Conservation (phyloP, 1,284 basidiomycete genomes). For the Boletus calvinii region DNA sequence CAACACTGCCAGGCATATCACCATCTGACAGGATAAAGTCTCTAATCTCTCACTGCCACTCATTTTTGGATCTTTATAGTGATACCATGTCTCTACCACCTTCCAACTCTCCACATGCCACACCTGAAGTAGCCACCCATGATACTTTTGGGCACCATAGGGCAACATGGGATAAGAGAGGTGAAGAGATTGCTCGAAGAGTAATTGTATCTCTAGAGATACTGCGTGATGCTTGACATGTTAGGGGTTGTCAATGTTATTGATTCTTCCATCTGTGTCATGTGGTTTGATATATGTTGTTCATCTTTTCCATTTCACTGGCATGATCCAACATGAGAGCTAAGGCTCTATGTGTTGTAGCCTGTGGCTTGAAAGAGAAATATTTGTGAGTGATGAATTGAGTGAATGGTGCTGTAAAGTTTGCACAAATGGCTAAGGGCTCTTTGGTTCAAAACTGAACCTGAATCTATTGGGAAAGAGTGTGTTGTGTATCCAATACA, state of each 20-base stretch:
- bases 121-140: not conserved
- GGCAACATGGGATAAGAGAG: conserved; percentile 36
- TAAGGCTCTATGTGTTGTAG: too few relatives aligned
- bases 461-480: too few relatives aligned
- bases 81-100: conserved; percentile 17
- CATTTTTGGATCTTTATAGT: conserved; percentile 58
- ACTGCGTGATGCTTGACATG: conserved; percentile 8
- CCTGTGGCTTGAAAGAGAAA: too few relatives aligned
- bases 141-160: conserved; percentile 12
- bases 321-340: too few relatives aligned
- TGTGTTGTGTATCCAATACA: too few relatives aligned
- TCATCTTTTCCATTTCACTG: too few relatives aligned
- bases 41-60: conserved; percentile 53
- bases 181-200: conserved; percentile 45
- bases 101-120: conserved; percentile 11
- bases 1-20: conserved; percentile 39
- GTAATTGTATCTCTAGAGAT: conserved; percentile 52
- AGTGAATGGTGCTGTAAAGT: too few relatives aligned
- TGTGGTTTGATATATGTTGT: too few relatives aligned
- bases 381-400: too few relatives aligned
- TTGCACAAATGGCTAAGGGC: too few relatives aligned
- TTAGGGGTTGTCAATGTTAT: conserved; percentile 6
- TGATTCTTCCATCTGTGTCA: too few relatives aligned
- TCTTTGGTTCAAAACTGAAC: too few relatives aligned
- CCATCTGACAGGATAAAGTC: conserved; percentile 40